Evolutionary conservation across 108 stramenopile species (phyloP), one percentile per base, ranked within the genome.

Genomic region (Fragilaria radians): DNA sequence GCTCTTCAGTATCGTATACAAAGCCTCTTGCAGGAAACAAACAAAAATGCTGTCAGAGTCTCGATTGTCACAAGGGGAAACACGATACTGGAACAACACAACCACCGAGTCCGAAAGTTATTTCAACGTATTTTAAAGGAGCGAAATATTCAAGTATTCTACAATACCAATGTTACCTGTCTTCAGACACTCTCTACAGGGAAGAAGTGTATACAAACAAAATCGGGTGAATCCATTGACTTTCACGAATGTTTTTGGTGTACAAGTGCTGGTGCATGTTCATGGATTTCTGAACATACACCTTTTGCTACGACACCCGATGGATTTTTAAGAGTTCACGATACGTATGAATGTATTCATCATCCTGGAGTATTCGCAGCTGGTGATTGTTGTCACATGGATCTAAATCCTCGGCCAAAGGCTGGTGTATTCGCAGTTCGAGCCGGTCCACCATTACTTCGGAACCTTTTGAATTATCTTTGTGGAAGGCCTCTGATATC

Each of bases 391-490:
- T 62, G 64, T 1, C 48, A 65, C 54, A 72, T 83, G 61, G 60
- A 67, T 45, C 26, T 47, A 0, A 46, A 78, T 46, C 83, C 85
- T 5, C 75, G 85, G 11, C 88, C 88, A 50, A 67, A 57, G 46
- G 83, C 80, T 14, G 88, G 88, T 28, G 88, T 90, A 7, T 86
- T 86, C 62, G 88, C 88, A 24, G 88, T 90, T 0, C 72, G 85
- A 21, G 80, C 83, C 29, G 88, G 88, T 21, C 83, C 81, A n/a
- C 61, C 72, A 1, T 57, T 90, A 17, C 23, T 55, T 18, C 59
- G 56, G 3, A 90, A 90, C 54, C 25, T 90, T 1, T 52, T 67
- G 7, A 28, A 45, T 7, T 36, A 46, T 29, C 47, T 86, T 46
- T n/a, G 22, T 25, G 25, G 45, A 21, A 34, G 27, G 72, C 28